Base-by-base conservation (phyloP, 2,329 filamentous ascomycete species). In the Bimuria novae-zelandiae region DNA sequence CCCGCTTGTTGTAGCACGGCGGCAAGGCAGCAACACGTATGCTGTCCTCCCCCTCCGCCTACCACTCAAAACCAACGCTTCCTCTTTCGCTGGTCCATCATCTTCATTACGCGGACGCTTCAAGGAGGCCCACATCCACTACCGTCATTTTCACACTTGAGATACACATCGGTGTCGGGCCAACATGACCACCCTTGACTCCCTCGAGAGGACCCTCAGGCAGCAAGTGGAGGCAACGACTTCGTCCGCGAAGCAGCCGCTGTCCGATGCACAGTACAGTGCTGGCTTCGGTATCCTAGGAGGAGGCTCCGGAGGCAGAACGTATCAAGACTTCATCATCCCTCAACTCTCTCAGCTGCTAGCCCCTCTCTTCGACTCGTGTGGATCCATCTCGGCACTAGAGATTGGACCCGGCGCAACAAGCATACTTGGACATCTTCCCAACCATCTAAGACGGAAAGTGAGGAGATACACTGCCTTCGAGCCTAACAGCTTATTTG, bases 351-450 rank as follows among this genome's bases (percentile, higher is more conserved):
- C 71, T 44, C 61, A 68, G 30, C 55, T 81, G 0, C 59, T 85
- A 2, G 43, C 49, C 1, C 60, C 75, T 49, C 70, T 82, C 29
- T 65, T 80, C 57, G 61, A 70, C 30, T 78, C 77, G 5, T 75
- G 73, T 25, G 44, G 5, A 22, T 41, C 61, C 11, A 68, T 86
- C 55, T 85, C 83, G 3, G 77, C 80, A 14, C 74, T 87, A 5
- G 85, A 87, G 60, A 80, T 87, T 44, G 82, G 83, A 57, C 82
- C 85, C 0, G 84, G 84, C 7, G 78, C 81, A 0, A 74, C 78
- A 65, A 86, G 76, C 59, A 60, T 87, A 6, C 72, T 87, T 42
- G 79, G 71, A 50, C 45, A 75, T 62, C 70, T 87, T 16, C 80
- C 83, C 3, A 12, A 27, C 7, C 25, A 23, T 55, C 43, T 79